A percentile compares a stretch with the other conserved stretches of the same genome.
These are phyloP conservation scores for Mycena floridula DNA, from an alignment of 768 basidiomycete species.

Conservation along the genomic window DNA sequence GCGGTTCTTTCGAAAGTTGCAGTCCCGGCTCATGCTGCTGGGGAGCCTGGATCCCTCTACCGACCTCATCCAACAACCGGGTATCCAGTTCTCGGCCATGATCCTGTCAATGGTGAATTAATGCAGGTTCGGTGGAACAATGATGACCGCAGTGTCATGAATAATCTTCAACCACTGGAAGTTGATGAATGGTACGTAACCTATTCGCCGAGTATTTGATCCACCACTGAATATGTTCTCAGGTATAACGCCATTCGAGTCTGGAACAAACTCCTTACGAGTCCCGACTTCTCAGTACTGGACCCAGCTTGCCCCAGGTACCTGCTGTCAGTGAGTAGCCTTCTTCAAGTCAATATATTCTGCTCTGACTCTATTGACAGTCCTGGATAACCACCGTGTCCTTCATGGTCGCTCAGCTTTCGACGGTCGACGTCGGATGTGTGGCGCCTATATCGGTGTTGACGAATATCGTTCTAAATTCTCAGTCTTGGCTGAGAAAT, in stretches of 20 bases:
- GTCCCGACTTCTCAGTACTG: slow-evolving; percentile 85
- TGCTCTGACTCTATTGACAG: slow-evolving; percentile 26
- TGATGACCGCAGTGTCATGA: slow-evolving; percentile 84
- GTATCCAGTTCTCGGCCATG: slow-evolving; percentile 71
- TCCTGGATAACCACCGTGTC: slow-evolving; percentile 90
- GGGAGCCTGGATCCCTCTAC: slow-evolving; percentile 57
- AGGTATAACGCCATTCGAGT: slow-evolving; percentile 68
- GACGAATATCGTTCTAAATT: slow-evolving; percentile 89
- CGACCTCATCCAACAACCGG: slow-evolving; percentile 49
- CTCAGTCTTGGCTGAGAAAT: slow-evolving; percentile 58
- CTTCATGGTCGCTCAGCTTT: slow-evolving; percentile 93
- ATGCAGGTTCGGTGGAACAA: slow-evolving; percentile 90
- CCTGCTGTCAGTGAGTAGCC: slow-evolving; percentile 64
- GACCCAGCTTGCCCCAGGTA: slow-evolving; percentile 86
- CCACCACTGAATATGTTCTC: slow-evolving; percentile 57
- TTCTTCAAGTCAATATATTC: not conserved
- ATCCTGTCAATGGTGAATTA: slow-evolving; percentile 52
- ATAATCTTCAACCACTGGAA: slow-evolving; percentile 43
- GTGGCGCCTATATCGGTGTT: slow-evolving; percentile 88
- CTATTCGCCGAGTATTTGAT: slow-evolving; percentile 1
- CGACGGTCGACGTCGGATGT: slow-evolving; percentile 83
- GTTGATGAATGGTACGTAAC: slow-evolving; percentile 80
- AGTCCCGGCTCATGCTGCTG: slow-evolving; percentile 85
- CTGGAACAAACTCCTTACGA: slow-evolving; percentile 75
- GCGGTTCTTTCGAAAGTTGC: slow-evolving; percentile 57